Evolutionary conservation across 305 asterid species (phyloP), one percentile per base, ranked within the genome.

Genomic region (Plantago coronopus): DNA sequence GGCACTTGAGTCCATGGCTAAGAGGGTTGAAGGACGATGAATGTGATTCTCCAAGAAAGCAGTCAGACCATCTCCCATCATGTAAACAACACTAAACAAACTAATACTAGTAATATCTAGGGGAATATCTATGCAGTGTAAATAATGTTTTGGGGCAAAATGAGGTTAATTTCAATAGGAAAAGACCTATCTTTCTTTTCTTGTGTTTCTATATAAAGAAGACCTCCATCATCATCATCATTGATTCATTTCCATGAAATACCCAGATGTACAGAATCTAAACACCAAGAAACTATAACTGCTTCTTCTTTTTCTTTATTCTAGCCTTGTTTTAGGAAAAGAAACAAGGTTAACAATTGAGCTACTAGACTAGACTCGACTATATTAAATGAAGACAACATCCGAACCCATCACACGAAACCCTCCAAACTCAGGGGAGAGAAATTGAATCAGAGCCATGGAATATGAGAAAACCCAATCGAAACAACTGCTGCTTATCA

Each of bases 1-100:
- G 48, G 88, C 89, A 63, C 91, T 91, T 43, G 95, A 85, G 79
- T 91, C 98, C 95, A 88, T 91, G 62, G 98, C 88, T 63, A 91
- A 72, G 29, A 83, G 84, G 71, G 95, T 88, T 53, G 89, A 87
- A 69, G 96, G 96, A 67, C 82, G 95, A 71, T 80, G 40, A 34
- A 34, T 34, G 40, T 34, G 88, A 73, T 80, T 90, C 78, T 90
- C 96, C 87, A 85, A 76, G 46, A 87, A 65, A 62, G 84, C 67
- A 59, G 87, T 81, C 57, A 85, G 81, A 63, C 81, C 63, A 71
- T 81, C 94, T 75, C 61, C 93, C 94, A 86, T 86, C 67, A 74
- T 74, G 59, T 64, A 64, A 59, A 63, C 40, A 18, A 5, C 54
- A 4, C 0, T 34, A 34, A 31, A 34, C 40, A 34, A 34, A 34